phyloP scores from a whole-genome alignment of 495 filamentous ascomycete genomes.

The Penicillium angulare region DNA sequence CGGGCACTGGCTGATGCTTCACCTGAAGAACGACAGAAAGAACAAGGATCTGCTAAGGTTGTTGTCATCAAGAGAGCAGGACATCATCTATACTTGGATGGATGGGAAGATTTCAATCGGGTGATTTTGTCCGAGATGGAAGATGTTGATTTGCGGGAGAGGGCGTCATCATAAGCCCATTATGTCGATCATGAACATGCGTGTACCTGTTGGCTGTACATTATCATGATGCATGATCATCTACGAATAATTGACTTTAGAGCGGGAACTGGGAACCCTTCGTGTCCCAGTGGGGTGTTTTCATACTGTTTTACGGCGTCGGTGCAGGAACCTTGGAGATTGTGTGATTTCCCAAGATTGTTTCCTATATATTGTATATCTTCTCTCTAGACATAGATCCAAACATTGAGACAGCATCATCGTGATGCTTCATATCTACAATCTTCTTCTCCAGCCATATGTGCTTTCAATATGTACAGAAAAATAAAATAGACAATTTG shows the following conservation, averaged over 20 bases:
- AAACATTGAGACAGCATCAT: too few relatives aligned
- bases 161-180: conserved; percentile 8
- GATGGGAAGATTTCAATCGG: conserved; percentile 84
- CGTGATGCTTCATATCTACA: too few relatives aligned
- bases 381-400: conserved; percentile 15
- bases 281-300: neutral
- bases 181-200: neutral
- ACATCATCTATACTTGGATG: conserved; percentile 92
- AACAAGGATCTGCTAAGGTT: conserved; percentile 84
- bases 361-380: neutral
- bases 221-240: conserved; percentile 10
- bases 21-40: conserved; percentile 64
- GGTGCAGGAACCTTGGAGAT: too few relatives aligned
- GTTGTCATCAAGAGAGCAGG: conserved; percentile 77
- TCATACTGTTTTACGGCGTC: too few relatives aligned
- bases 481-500: too few relatives aligned
- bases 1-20: conserved; percentile 57
- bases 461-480: too few relatives aligned
- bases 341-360: too few relatives aligned
- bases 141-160: conserved; percentile 56
- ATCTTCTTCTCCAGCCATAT: too few relatives aligned
- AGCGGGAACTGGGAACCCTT: conserved; percentile 2
- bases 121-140: conserved; percentile 74
- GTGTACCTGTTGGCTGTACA: neutral
- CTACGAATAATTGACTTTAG: conserved; percentile 8